These are phyloP conservation scores for Raphanus raphanistrum DNA, from an alignment of 345 rosid species.

Conservation along the genomic window DNA sequence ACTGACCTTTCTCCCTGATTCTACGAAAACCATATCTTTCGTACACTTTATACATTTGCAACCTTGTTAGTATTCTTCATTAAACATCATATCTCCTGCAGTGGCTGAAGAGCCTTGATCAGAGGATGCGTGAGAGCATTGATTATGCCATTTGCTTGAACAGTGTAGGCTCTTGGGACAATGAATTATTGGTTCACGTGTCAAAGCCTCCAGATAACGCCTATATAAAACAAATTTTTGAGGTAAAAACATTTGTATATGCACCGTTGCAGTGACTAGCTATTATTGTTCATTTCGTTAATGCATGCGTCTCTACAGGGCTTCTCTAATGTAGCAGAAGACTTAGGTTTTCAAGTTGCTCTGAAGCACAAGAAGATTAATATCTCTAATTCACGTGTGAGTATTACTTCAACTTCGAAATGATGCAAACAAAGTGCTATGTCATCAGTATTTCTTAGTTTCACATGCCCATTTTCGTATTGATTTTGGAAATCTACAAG, in stretches of 20 bases:
- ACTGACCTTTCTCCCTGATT: constrained; percentile 28
- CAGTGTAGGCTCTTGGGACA: constrained; percentile 84
- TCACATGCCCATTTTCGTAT: not conserved
- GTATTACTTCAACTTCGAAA: constrained; percentile 33
- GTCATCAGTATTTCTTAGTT: constrained; percentile 3
- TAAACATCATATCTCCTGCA: constrained; percentile 42
- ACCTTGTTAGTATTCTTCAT: constrained; percentile 16
- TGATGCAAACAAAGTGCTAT: constrained; percentile 1
- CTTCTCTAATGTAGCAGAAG: constrained; percentile 75
- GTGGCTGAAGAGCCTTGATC: constrained; percentile 99
- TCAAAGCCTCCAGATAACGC: constrained; percentile 97
- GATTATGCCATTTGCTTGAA: constrained; percentile 98
- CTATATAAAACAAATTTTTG: constrained; percentile 83
- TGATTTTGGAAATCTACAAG: not conserved
- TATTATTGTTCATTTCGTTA: constrained; percentile 27
- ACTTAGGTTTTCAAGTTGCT: constrained; percentile 71
- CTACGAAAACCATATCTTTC: not conserved
- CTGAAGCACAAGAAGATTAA: constrained; percentile 97
- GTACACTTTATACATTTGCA: not conserved
- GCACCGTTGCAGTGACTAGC: constrained; percentile 18
- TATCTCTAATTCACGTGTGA: constrained; percentile 93
- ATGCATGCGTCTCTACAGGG: constrained; percentile 53
- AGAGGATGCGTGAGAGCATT: constrained; percentile 89
- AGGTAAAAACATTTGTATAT: constrained; percentile 51
- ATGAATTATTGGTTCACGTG: constrained; percentile 72